A percentile compares a stretch with the other conserved stretches of the same genome.
Evolutionary conservation across 495 filamentous ascomycete species (phyloP).

Genomic region (Aspergillus hancockii): DNA sequence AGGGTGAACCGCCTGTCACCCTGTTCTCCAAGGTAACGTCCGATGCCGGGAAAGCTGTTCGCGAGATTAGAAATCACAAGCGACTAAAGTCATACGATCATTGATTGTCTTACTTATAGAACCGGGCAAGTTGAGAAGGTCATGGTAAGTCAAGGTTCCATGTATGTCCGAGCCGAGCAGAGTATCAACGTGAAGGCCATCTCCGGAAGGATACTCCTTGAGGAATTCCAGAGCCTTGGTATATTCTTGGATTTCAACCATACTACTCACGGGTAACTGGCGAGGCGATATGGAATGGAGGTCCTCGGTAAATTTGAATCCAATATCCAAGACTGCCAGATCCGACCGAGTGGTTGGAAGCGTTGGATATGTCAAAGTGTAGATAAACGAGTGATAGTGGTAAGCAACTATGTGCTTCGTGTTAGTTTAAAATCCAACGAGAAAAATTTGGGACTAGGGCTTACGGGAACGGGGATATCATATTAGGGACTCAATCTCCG

Average conservation of each 20-base stretch:
- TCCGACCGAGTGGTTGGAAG: no score
- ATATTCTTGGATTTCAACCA: constrained; percentile 54
- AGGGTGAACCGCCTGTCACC: constrained; percentile 87
- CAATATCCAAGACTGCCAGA: no score
- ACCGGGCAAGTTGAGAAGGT: constrained; percentile 67
- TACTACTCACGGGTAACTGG: no score
- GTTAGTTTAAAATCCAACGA: no score
- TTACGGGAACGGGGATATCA: no score
- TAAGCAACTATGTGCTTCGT: no score
- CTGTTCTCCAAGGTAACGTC: constrained; percentile 88
- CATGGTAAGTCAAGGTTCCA: constrained; percentile 87
- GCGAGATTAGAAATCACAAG: constrained; percentile 51
- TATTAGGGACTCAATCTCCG: no score
- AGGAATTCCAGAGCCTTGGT: constrained; percentile 76
- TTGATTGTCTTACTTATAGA: constrained; percentile 56
- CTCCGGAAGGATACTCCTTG: constrained; percentile 66
- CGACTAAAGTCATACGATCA: constrained; percentile 5
- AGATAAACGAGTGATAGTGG: no score
- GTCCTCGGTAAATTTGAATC: no score
- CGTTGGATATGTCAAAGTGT: no score
- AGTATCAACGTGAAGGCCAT: constrained; percentile 82
- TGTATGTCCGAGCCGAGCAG: constrained; percentile 83
- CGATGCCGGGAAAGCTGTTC: constrained; percentile 79
- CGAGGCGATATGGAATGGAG: no score
- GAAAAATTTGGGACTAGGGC: no score